Conservation (phyloP, 2,329 filamentous ascomycete genomes). For the Sarocladiaceae sp. region DNA sequence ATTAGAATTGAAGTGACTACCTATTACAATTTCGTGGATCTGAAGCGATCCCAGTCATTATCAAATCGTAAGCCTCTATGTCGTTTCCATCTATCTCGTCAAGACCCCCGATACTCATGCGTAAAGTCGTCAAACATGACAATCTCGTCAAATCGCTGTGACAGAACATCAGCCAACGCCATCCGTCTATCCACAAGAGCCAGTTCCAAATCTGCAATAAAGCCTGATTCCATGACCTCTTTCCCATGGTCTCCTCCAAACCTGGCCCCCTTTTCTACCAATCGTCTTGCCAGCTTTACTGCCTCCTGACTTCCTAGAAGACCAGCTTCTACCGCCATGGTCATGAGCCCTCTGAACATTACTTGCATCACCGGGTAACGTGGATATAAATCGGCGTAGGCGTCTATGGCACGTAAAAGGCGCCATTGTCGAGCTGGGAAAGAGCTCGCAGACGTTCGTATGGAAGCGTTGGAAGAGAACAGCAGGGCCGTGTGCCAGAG, state of each 20-base stretch:
- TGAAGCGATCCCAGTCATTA: too few relatives aligned
- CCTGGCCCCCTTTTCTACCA: not conserved
- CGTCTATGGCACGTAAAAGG: slow-evolving; percentile 10
- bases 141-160: slow-evolving; percentile 13
- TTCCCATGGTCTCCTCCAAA: not conserved
- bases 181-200: slow-evolving; percentile 6
- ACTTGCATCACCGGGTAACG: slow-evolving; percentile 10
- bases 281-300: not conserved
- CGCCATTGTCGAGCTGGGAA: slow-evolving; percentile 1
- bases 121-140: slow-evolving; percentile 13
- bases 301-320: slow-evolving; percentile 11
- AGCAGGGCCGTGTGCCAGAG: slow-evolving; percentile 14
- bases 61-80: slow-evolving; percentile 1
- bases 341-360: slow-evolving; percentile 11
- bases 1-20: too few relatives aligned
- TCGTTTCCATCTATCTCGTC: not conserved
- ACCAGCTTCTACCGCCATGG: slow-evolving; percentile 8
- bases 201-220: slow-evolving; percentile 13
- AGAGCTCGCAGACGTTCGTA: not conserved
- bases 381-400: slow-evolving; percentile 10
- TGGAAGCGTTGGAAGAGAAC: slow-evolving; percentile 11
- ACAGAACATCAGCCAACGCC: slow-evolving; percentile 11
- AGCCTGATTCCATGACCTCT: slow-evolving; percentile 7
- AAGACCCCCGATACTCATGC: not conserved
- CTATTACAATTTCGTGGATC: too few relatives aligned